Percentiles rank a stretch among this genome's conserved stretches.
Conservation (phyloP, 108 stramenopile species). For the Cyclotella sp. region DNA sequence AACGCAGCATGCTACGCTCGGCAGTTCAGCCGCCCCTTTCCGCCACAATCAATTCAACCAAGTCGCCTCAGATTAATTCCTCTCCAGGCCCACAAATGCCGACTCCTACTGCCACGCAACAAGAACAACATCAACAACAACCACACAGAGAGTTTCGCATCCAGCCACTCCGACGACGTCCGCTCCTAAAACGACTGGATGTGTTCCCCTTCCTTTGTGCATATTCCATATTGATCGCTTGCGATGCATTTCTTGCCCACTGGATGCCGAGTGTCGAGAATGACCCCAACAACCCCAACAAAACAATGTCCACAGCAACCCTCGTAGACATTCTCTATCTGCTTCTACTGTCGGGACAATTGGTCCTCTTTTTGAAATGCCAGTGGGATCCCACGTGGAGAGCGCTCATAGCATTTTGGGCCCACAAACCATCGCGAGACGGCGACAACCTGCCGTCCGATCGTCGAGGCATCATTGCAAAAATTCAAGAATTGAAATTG, state of each 20-base stretch:
- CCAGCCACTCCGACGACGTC: conserved; percentile 51
- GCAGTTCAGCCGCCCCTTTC: background rate
- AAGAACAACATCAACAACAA: background rate
- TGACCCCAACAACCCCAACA: background rate
- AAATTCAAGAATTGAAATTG: conserved; percentile 25
- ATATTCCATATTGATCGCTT: conserved; percentile 49
- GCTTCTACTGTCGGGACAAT: conserved; percentile 37
- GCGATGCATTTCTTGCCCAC: conserved; percentile 23
- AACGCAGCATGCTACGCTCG: conserved; percentile 3
- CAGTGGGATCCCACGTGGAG: conserved; percentile 55
- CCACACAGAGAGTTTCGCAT: conserved; percentile 27
- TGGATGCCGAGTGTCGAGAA: too few relatives aligned
- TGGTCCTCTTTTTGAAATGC: conserved; percentile 55
- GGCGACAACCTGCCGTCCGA: background rate
- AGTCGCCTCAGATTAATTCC: background rate
- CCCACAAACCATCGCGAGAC: background rate
- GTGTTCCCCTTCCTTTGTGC: conserved; percentile 57
- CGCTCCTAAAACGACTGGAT: conserved; percentile 57
- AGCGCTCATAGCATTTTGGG: conserved; percentile 36
- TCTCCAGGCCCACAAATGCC: background rate
- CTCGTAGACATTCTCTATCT: conserved; percentile 32
- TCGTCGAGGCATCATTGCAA: background rate
- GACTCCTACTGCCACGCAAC: too few relatives aligned
- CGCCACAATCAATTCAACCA: background rate
- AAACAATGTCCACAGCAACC: conserved; percentile 4